Evolutionary conservation across 2,329 filamentous ascomycete species (phyloP).

Genomic region (Teratosphaeria destructans): DNA sequence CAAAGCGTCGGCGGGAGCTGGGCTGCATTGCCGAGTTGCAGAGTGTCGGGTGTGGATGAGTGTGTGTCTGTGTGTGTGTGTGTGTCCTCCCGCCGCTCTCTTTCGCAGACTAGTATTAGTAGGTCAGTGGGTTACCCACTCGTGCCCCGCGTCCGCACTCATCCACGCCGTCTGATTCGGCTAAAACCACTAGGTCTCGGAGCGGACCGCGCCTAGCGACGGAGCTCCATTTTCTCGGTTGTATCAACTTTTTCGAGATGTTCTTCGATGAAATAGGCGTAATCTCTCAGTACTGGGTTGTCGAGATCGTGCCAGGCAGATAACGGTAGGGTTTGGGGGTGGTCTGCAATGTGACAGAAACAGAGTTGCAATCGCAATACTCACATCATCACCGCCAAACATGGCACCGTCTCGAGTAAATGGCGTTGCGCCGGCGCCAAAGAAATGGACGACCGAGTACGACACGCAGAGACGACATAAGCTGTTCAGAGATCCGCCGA

Average conservation of each 20-base stretch:
- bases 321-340: not conserved
- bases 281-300: not conserved
- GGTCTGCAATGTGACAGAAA: not conserved
- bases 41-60: not conserved
- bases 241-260: not conserved
- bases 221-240: not conserved
- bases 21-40: not conserved
- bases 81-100: not conserved
- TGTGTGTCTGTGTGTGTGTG: not conserved
- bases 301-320: not conserved
- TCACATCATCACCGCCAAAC: not conserved
- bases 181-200: not conserved
- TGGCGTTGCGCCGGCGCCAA: slow-evolving; percentile 43
- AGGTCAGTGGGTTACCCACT: not conserved
- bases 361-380: not conserved
- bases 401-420: slow-evolving; percentile 22
- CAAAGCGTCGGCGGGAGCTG: not conserved
- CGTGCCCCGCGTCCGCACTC: not conserved
- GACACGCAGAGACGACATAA: slow-evolving; percentile 76
- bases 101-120: not conserved
- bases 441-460: slow-evolving; percentile 75
- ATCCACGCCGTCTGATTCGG: not conserved
- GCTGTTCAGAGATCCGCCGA: slow-evolving; percentile 80
- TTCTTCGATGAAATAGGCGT: not conserved
- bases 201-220: not conserved